These are phyloP conservation scores for Leishmania amazonensis DNA, from an alignment of 208 protist genomes.

Conservation along the genomic window DNA sequence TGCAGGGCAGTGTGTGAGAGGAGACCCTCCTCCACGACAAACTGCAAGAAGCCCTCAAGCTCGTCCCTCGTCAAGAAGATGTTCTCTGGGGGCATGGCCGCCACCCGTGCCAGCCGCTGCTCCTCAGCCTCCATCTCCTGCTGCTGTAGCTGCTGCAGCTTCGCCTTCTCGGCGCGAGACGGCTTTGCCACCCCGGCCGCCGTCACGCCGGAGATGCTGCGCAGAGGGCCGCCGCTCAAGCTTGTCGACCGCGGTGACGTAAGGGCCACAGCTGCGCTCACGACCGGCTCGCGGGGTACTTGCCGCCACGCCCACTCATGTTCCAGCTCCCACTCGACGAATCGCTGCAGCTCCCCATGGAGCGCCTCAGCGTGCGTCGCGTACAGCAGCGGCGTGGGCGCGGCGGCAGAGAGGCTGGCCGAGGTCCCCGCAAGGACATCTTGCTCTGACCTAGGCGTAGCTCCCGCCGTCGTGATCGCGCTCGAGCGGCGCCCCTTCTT, in stretches of 20 bases:
- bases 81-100: conserved; percentile 64
- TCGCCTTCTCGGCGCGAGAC: conserved; percentile 37
- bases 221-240: not conserved
- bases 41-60: conserved; percentile 43
- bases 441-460: conserved; percentile 29
- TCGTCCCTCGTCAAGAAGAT: conserved; percentile 65
- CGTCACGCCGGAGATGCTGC: conserved; percentile 4
- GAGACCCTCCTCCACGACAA: conserved; percentile 52
- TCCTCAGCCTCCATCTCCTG: conserved; percentile 67
- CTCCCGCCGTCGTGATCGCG: not conserved
- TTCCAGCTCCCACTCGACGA: conserved; percentile 56
- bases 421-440: conserved; percentile 9
- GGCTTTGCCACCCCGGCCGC: conserved; percentile 31
- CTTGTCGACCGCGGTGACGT: not conserved
- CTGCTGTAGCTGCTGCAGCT: conserved; percentile 51
- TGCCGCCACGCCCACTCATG: conserved; percentile 62
- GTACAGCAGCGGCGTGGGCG: not conserved
- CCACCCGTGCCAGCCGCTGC: conserved; percentile 39
- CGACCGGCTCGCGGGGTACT: conserved; percentile 36
- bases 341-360: conserved; percentile 32
- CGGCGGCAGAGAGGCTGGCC: not conserved
- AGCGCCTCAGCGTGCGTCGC: conserved; percentile 21
- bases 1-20: conserved; percentile 67
- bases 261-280: not conserved
- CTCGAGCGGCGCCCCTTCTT: conserved; percentile 17